phyloP scores from a whole-genome alignment of 2,329 filamentous ascomycete species.

The Pseudopithomyces maydicus region DNA sequence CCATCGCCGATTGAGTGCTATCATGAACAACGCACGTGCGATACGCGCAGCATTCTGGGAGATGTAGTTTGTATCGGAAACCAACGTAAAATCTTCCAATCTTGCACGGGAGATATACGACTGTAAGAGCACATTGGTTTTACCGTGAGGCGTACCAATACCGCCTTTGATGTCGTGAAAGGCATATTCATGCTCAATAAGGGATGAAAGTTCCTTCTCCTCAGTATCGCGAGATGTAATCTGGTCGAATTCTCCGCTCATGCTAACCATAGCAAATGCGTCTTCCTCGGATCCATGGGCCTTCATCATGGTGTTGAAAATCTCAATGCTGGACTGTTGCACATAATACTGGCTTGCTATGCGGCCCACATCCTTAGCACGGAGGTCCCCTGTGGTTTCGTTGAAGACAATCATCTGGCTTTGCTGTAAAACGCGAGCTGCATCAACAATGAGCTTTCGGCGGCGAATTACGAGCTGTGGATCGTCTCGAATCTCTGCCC shows the following conservation, averaged over 20 bases:
- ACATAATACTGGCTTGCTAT: slow-evolving; percentile 99
- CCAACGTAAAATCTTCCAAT: slow-evolving; percentile 89
- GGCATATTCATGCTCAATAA: slow-evolving; percentile 68
- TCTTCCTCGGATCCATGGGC: slow-evolving; percentile 87
- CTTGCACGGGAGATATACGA: slow-evolving; percentile 88
- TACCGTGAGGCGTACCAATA: slow-evolving; percentile 73
- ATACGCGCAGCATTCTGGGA: slow-evolving; percentile 95
- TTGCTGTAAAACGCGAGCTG: slow-evolving; percentile 82
- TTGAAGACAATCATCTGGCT: slow-evolving; percentile 99
- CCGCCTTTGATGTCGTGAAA: slow-evolving; percentile 79
- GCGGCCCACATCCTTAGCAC: slow-evolving; percentile 91
- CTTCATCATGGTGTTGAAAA: slow-evolving; percentile 96
- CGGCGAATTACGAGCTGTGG: slow-evolving; percentile 84
- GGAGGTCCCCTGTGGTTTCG: slow-evolving; percentile 87
- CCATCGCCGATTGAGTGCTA: slow-evolving; percentile 93
- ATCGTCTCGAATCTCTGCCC: slow-evolving; percentile 86
- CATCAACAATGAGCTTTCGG: slow-evolving; percentile 84
- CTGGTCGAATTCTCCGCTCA: slow-evolving; percentile 98
- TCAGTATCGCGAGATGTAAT: slow-evolving; percentile 92
- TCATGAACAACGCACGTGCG: slow-evolving; percentile 94
- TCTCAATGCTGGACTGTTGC: slow-evolving; percentile 87
- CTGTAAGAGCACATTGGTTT: slow-evolving; percentile 95
- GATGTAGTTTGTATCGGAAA: slow-evolving; percentile 92
- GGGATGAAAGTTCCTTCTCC: slow-evolving; percentile 78
- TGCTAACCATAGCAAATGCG: slow-evolving; percentile 92